Evolutionary conservation across 192 early-diverging fungal genomes (phyloP), one percentile per base, ranked within the genome.

Genomic region (Gryganskiella cystojenkinii): DNA sequence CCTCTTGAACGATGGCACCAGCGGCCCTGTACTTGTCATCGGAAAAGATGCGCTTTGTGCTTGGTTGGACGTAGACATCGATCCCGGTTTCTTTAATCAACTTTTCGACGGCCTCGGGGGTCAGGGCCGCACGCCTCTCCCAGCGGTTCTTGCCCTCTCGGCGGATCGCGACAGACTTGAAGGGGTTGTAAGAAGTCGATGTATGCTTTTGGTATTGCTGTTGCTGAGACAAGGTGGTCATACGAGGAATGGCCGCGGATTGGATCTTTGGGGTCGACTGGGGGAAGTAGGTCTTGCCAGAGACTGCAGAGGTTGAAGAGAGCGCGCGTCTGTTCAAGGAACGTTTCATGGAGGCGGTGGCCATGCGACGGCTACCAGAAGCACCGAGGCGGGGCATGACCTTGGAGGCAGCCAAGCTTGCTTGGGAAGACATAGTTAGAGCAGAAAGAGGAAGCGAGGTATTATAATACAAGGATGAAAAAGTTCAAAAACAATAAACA

Each of bases 121-220:
- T 92, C 31, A 99, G 82, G 20, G 98, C 91, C 17, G 94, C 94
- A 3, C 98, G 90, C 2, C 98, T 87, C 73, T 99, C 98, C 98
- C 98, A 99, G 31, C 92, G 85, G 84, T 96, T 97, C 84, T 99
- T 99, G 86, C 92, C 93, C 82, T 99, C 98, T 49, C 95, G 84
- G 4, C 98, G 92, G 69, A 99, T 91, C 10, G 92, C 97, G 27
- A 99, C 81, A 5, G 81, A 73, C 63, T 79, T 71, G 66, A 67
- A 78, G 7, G 67, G 78, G 54, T 80, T 71, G 47, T 67, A 25
- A 22, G 70, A 80, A 19, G 52, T 13, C 19, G 65, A 63, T 24
- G 74, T 69, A 37, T 78, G 74, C 56, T 78, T 78, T 51, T 78
- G 74, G 67, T 59, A 53, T 43, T 69, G 73, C 58, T 67, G 72